Evolutionary conservation across 805 yeast species (phyloP).

Genomic region (Zygoascus tannicola): DNA sequence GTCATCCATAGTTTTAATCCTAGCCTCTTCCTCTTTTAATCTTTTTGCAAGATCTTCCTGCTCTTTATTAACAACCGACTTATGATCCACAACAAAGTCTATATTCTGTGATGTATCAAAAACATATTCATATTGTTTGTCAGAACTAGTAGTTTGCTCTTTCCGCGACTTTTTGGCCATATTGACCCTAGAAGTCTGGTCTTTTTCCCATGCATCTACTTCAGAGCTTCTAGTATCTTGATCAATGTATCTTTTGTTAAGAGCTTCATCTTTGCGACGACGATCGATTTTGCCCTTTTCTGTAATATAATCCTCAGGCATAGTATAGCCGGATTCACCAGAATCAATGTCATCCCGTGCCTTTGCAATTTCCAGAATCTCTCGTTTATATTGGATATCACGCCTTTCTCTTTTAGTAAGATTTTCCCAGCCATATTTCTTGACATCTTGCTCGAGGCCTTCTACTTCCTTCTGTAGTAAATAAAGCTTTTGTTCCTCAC

Average conservation of each 20-base stretch:
- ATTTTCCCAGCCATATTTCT: conserved; percentile 45
- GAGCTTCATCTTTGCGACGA: conserved; percentile 43
- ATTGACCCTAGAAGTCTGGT: conserved; percentile 32
- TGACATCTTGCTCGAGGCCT: conserved; percentile 41
- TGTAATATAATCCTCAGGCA: conserved; percentile 52
- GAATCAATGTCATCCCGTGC: conserved; percentile 32
- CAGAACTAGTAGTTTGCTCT: conserved; percentile 25
- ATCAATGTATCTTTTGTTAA: conserved; percentile 33
- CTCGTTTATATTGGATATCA: conserved; percentile 44
- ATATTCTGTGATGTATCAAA: conserved; percentile 59
- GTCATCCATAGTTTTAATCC: conserved; percentile 28
- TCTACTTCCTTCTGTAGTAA: conserved; percentile 39
- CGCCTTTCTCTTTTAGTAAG: conserved; percentile 40
- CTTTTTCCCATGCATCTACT: conserved; percentile 42
- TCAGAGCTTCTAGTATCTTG: conserved; percentile 20
- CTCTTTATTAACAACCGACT: conserved; percentile 21
- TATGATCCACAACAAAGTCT: conserved; percentile 39
- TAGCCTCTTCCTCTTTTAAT: conserved; percentile 30
- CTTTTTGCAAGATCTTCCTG: conserved; percentile 14
- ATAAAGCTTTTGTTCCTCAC: conserved; percentile 40
- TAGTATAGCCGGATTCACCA: conserved; percentile 33
- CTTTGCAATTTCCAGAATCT: conserved; percentile 37
- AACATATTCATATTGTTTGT: conserved; percentile 57
- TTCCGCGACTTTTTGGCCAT: conserved; percentile 29
- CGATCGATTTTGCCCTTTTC: conserved; percentile 45